Evolutionary conservation across 257 asterid genomes (phyloP), one percentile per base, ranked within the genome.

Genomic region (Plantago elongata): DNA sequence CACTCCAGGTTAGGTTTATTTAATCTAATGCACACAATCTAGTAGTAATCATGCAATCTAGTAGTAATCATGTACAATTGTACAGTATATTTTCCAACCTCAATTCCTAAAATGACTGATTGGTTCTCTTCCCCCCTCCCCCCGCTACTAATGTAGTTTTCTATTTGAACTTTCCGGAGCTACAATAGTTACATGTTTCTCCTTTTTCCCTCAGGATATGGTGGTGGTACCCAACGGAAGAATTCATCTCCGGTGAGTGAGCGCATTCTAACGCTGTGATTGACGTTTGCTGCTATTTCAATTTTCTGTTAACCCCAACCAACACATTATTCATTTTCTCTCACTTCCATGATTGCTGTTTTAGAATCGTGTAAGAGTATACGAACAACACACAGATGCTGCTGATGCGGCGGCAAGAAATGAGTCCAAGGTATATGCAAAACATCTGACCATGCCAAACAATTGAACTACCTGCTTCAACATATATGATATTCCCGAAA

Each of bases 171-270:
- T 34, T 34, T 34, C 40, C 4, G 40, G 40, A 34, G 4, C 40
- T 34, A 34, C 40, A n/a, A 30, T 15, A 7, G 12, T 13, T 27
- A 15, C 44, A 60, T 46, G 40, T 64, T 55, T 43, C 51, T 46
- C 8, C 56, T 15, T 47, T 47, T 38, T 49, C 65, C 74, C 78
- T 73, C 90, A 92, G 99, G 95, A 60, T 83, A 70, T 61, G 79
- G 68, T 34, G 40, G 40, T 5, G 7, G 40, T 57, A 61, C 79
- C 63, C 83, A 79, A 65, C 84, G 78, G 49, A 82, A 71, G 60
- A 78, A 54, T 73, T 51, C 94, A 22, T 75, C 72, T 55, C 52
- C 95, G 38, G 98, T 92, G 83, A 84, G 97, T 43, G 68, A 78
- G 68, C 15, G 50, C 22, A 40, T 60, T 60, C 15, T 4, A 10